A percentile compares a stretch with the other conserved stretches of the same genome.
phyloP scores from a whole-genome alignment of 2,329 filamentous ascomycete species.

The Parafenestella ontariensis region DNA sequence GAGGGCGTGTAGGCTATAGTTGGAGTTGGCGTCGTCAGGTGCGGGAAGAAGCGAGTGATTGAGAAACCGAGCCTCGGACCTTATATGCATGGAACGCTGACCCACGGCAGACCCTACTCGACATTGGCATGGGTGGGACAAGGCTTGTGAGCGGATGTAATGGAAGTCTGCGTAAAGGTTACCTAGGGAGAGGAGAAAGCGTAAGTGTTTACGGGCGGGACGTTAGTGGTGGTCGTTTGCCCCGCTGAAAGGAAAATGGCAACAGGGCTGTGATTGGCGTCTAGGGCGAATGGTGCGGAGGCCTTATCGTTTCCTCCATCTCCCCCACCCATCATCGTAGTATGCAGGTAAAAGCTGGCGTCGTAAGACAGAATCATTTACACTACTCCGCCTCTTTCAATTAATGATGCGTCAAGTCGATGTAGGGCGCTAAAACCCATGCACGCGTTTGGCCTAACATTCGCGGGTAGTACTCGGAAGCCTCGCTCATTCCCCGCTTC shows the following conservation, averaged over 20 bases:
- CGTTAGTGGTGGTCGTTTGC: background rate
- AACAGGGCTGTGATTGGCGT: constrained; percentile 14
- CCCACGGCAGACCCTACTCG: too few species aligned
- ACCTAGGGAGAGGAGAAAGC: background rate
- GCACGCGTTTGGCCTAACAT: constrained; percentile 4
- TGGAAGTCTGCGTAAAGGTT: background rate
- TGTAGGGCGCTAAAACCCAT: constrained; percentile 13
- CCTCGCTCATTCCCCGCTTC: constrained; percentile 6
- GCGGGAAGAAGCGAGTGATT: background rate
- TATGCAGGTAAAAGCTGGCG: constrained; percentile 4
- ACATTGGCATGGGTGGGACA: too few species aligned
- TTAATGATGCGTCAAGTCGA: constrained; percentile 11
- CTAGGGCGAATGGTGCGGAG: constrained; percentile 17
- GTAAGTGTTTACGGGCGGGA: background rate
- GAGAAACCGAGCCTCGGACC: too few species aligned
- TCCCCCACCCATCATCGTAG: constrained; percentile 2
- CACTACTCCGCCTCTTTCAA: background rate
- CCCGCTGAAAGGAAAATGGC: background rate
- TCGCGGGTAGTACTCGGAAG: constrained; percentile 8
- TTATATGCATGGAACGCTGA: too few species aligned
- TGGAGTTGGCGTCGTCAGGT: too few species aligned
- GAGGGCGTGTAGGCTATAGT: background rate
- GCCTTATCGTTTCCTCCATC: constrained; percentile 13
- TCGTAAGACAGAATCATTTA: background rate
- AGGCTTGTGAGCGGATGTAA: background rate